Base-by-base conservation (phyloP, 306 rosid genomes). In the Corylus avellana region DNA sequence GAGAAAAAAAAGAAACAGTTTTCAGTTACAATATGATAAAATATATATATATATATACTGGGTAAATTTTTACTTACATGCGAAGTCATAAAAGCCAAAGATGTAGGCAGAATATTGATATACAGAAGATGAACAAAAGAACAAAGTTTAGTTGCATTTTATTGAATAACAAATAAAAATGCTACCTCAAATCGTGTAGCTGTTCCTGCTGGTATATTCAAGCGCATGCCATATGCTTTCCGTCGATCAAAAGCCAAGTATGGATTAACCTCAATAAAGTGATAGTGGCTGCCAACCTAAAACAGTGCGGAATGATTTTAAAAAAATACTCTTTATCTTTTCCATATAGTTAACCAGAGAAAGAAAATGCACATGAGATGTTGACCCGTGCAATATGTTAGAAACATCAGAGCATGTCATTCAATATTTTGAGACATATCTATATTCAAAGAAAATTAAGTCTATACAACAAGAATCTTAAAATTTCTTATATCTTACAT, bases 241-340 rank as follows among this genome's bases (percentile, higher is more conserved):
- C 77, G 75, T 85, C 97, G 86, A 90, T 93, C 99, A 75, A 93
- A 95, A 77, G 80, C 85, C 86, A 95, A 86, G 85, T 22, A 76
- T 1, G 93, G 97, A 82, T 95, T 95, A 50, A 86, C 89, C 91
- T 95, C 99, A 79, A 88, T 88, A 82, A 95, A 95, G 91, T 91
- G 94, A 81, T 93, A 93, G 88, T 95, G 97, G 87, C 99, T 95
- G 71, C 99, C 99, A 87, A 95, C 90, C 99, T 95, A 93, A 58
- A 86, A 88, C 59, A 68, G 56, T 70, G 81, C 47, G 67, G 42
- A 77, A 70, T n/a, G 10, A 54, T 79, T 79, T 77, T 71, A 73
- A 56, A 79, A 72, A 73, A 59, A 14, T 6, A 42, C 46, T 4
- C 72, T 57, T 32, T 54, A 47, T 53, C n/a, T 39, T 51, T 67